Conservation (phyloP, 2,329 filamentous ascomycete species). For the Verticillium alfalfae region DNA sequence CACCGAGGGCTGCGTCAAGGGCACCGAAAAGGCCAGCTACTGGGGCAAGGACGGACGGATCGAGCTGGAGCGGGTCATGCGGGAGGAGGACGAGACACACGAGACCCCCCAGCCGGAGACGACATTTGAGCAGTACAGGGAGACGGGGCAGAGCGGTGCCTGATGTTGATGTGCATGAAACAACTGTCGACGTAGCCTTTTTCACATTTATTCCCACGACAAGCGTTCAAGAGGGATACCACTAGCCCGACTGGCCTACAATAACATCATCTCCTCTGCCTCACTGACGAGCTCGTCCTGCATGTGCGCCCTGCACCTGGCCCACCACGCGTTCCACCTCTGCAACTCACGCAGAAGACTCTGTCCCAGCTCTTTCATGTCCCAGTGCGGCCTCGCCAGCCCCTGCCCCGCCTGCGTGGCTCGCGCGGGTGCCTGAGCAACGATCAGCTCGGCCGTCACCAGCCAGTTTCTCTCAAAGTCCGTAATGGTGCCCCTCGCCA, state of each 20-base stretch:
- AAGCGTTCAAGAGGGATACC: not conserved
- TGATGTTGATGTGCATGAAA: slow-evolving; percentile 16
- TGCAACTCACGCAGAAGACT: slow-evolving; percentile 18
- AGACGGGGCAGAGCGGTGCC: slow-evolving; percentile 42
- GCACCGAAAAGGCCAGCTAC: slow-evolving; percentile 53
- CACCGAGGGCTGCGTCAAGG: slow-evolving; percentile 62
- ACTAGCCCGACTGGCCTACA: not conserved
- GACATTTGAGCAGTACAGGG: slow-evolving; percentile 34
- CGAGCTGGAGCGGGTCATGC: slow-evolving; percentile 62
- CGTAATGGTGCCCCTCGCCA: slow-evolving; percentile 34
- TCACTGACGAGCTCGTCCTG: not conserved
- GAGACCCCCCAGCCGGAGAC: slow-evolving; percentile 9
- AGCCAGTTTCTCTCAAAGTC: slow-evolving; percentile 42
- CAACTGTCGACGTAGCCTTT: not conserved
- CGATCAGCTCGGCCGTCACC: slow-evolving; percentile 23
- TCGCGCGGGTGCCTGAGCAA: slow-evolving; percentile 30
- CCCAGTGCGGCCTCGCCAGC: slow-evolving; percentile 23
- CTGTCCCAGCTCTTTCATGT: slow-evolving; percentile 18
- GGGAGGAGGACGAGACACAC: slow-evolving; percentile 50
- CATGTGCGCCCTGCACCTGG: not conserved
- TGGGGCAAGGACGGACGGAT: slow-evolving; percentile 67
- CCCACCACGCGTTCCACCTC: slow-evolving; percentile 2
- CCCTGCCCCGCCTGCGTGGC: slow-evolving; percentile 29
- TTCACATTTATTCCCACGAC: not conserved
- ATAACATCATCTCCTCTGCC: not conserved